These are phyloP conservation scores for Wickerhamomyces hampshirensis DNA, from an alignment of 805 yeast species.

Conservation along the genomic window DNA sequence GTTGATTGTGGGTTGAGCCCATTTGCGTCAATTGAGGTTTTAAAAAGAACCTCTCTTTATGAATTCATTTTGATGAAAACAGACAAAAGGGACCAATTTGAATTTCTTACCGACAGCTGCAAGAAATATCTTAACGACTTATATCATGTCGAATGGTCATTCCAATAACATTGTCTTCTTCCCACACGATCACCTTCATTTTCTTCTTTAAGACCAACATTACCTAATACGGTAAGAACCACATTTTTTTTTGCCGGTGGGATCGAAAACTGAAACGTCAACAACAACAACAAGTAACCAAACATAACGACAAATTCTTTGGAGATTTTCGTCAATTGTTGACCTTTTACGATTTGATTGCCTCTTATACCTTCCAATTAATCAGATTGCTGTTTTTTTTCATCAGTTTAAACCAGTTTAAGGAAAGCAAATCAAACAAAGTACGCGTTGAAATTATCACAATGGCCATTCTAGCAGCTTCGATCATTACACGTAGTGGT, in stretches of 20 bases:
- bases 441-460: neutral
- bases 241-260: slow-evolving; percentile 4
- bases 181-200: too few relatives aligned
- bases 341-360: too few relatives aligned
- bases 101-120: slow-evolving; percentile 1
- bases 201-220: too few relatives aligned
- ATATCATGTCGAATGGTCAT: slow-evolving; percentile 9
- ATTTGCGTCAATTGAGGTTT: slow-evolving; percentile 7
- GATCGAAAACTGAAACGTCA: slow-evolving; percentile 17
- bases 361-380: too few relatives aligned
- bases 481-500: slow-evolving; percentile 91
- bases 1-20: slow-evolving; percentile 16
- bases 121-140: slow-evolving; percentile 1
- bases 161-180: neutral
- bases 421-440: neutral
- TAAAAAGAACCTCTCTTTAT: slow-evolving; percentile 2
- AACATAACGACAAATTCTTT: too few relatives aligned
- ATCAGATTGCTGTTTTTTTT: too few relatives aligned
- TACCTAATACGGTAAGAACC: slow-evolving; percentile 5
- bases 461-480: slow-evolving; percentile 85
- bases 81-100: slow-evolving; percentile 2
- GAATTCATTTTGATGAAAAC: slow-evolving; percentile 6
- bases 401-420: too few relatives aligned
- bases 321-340: too few relatives aligned
- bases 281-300: too few relatives aligned